Evolutionary conservation across 2,329 filamentous ascomycete species (phyloP).

Genomic region (Plectosphaerella cucumerina): DNA sequence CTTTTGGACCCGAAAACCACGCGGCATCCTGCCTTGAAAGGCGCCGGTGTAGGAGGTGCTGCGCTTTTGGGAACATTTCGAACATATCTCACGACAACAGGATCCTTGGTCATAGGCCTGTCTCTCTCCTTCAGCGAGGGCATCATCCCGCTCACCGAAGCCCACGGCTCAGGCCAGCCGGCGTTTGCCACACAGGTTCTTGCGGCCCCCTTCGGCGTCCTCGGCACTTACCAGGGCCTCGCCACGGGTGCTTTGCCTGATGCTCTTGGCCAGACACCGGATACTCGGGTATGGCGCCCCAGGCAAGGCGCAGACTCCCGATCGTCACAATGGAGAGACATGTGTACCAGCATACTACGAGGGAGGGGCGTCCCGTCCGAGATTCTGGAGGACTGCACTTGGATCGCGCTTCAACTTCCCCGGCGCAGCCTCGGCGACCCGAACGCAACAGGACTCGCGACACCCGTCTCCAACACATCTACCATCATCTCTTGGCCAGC

Average conservation of each 20-base stretch:
- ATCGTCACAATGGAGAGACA: slow-evolving; percentile 42
- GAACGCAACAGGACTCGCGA: slow-evolving; percentile 36
- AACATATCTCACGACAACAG: slow-evolving; percentile 52
- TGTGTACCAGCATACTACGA: slow-evolving; percentile 46
- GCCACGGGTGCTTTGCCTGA: slow-evolving; percentile 29
- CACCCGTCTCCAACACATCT: slow-evolving; percentile 24
- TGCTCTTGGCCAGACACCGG: slow-evolving; percentile 45
- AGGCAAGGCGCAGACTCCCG: slow-evolving; percentile 35
- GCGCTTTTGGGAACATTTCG: slow-evolving; percentile 40
- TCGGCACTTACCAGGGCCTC: slow-evolving; percentile 36
- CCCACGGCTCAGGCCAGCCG: slow-evolving; percentile 31
- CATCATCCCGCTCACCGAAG: slow-evolving; percentile 42
- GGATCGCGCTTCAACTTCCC: slow-evolving; percentile 47
- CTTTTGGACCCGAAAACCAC: slow-evolving; percentile 28
- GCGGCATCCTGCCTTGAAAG: neutral
- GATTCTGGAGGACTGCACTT: slow-evolving; percentile 38
- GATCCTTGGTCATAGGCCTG: slow-evolving; percentile 46
- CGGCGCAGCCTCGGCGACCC: slow-evolving; percentile 38
- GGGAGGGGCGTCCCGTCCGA: slow-evolving; percentile 43
- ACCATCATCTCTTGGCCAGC: slow-evolving; percentile 50
- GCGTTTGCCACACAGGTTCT: slow-evolving; percentile 42
- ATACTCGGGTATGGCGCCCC: slow-evolving; percentile 42
- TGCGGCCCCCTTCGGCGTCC: slow-evolving; percentile 50
- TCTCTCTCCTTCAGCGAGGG: slow-evolving; percentile 43
- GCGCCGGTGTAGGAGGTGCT: neutral